Evolutionary conservation across 495 filamentous ascomycete genomes (phyloP).

Genomic region (Podospora tetraspora): DNA sequence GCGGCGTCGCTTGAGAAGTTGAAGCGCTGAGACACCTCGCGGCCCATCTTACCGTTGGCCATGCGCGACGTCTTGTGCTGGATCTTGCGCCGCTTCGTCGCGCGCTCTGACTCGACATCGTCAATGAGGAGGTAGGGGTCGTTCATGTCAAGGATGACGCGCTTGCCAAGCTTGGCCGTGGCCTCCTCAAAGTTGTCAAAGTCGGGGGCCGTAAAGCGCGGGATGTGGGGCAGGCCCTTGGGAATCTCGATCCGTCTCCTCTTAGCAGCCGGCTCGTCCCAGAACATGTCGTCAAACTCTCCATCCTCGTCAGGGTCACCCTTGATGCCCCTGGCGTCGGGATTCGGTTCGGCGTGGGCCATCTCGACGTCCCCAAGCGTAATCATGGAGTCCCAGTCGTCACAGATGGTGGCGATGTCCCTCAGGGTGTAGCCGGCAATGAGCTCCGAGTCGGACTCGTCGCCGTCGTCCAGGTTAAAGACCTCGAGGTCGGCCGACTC

Average conservation of each 20-base stretch:
- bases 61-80: constrained; percentile 49
- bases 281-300: constrained; percentile 50
- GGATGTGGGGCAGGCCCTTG: constrained; percentile 39
- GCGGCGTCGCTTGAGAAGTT: constrained; percentile 95
- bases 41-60: constrained; percentile 50
- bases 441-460: constrained; percentile 56
- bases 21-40: constrained; percentile 69
- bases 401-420: constrained; percentile 74
- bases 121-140: constrained; percentile 78
- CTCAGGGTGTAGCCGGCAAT: constrained; percentile 65
- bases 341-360: constrained; percentile 15
- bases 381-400: constrained; percentile 71
- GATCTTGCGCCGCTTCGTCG: constrained; percentile 41
- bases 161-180: constrained; percentile 64
- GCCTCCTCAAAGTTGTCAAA: constrained; percentile 53
- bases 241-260: constrained; percentile 33
- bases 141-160: constrained; percentile 78
- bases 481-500: constrained; percentile 55
- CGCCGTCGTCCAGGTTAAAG: constrained; percentile 38
- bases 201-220: constrained; percentile 37
- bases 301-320: constrained; percentile 43
- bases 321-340: constrained; percentile 27
- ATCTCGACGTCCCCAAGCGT: constrained; percentile 26
- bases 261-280: constrained; percentile 35
- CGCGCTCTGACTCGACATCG: constrained; percentile 45